Percentiles rank a stretch among this genome's conserved stretches.
Evolutionary conservation across 1,139 yeast genomes (phyloP).

Genomic region (Geotrichum aggregatum): DNA sequence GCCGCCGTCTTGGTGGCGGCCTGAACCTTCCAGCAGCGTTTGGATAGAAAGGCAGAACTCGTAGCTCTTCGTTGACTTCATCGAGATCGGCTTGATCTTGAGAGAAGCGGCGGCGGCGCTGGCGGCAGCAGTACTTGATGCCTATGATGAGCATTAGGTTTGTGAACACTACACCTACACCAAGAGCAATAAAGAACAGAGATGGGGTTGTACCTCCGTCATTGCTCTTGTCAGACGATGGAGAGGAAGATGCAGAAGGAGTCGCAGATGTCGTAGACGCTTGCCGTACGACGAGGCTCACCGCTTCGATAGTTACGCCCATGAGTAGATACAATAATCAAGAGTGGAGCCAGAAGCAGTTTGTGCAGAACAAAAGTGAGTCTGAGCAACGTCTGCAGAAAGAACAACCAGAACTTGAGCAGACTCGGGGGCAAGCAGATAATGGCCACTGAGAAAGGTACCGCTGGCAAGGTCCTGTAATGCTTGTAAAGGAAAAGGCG

Average conservation of each 20-base stretch:
- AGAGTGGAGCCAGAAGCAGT: too few species aligned
- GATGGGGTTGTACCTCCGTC: slow-evolving; percentile 28
- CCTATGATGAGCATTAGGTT: slow-evolving; percentile 40
- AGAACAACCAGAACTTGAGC: not conserved
- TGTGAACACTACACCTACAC: slow-evolving; percentile 40
- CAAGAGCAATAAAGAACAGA: slow-evolving; percentile 41
- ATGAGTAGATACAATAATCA: not conserved
- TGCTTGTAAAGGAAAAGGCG: too few species aligned
- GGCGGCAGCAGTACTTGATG: slow-evolving; percentile 37
- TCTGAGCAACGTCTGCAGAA: too few species aligned
- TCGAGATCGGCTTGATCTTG: not conserved
- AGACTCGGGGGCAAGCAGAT: not conserved
- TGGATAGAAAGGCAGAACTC: not conserved
- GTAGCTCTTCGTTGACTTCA: slow-evolving; percentile 6
- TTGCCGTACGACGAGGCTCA: slow-evolving; percentile 2
- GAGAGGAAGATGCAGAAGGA: not conserved
- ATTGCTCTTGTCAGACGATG: not conserved
- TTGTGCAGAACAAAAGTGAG: too few species aligned
- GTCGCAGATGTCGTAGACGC: not conserved
- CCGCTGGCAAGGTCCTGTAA: too few species aligned
- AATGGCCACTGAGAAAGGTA: not conserved
- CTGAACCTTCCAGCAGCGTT: not conserved
- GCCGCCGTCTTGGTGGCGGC: slow-evolving; percentile 19
- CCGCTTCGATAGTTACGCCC: not conserved
- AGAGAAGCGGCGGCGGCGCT: slow-evolving; percentile 21